Percentiles rank a stretch among this genome's conserved stretches.
Evolutionary conservation across 352 stramenopile genomes (phyloP).

Genomic region (Paralagenidium karlingii): DNA sequence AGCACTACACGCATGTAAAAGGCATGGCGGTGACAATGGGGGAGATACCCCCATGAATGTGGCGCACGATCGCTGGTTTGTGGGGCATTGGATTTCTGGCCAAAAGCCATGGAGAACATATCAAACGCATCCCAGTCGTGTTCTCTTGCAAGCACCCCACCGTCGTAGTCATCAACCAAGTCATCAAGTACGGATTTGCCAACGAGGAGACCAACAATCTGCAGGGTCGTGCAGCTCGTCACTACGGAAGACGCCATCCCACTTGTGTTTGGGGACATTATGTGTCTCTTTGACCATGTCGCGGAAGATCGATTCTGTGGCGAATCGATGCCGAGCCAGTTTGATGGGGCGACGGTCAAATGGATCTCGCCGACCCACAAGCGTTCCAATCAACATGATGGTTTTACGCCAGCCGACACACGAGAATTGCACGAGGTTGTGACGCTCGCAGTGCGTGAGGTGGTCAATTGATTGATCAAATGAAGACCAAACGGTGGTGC

Average conservation of each 20-base stretch:
- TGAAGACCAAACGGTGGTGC: too few species aligned
- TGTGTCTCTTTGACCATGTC: conserved; percentile 72
- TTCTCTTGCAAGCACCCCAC: conserved; percentile 87
- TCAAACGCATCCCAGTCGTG: conserved; percentile 73
- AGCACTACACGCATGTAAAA: too few species aligned
- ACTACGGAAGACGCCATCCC: too few species aligned
- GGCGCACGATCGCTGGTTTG: too few species aligned
- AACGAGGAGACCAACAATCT: conserved; percentile 76
- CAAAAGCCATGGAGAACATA: conserved; percentile 58
- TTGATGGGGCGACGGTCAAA: conserved; percentile 64
- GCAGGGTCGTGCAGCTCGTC: too few species aligned
- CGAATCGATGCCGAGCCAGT: conserved; percentile 51
- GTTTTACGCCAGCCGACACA: conserved; percentile 85
- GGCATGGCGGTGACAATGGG: too few species aligned
- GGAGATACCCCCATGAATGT: too few species aligned
- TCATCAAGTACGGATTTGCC: conserved; percentile 78
- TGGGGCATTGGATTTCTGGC: too few species aligned
- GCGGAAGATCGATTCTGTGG: conserved; percentile 82
- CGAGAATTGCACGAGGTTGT: too few species aligned
- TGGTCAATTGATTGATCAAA: too few species aligned
- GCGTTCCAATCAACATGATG: conserved; percentile 80
- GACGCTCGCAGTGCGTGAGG: too few species aligned
- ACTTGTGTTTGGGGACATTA: conserved; percentile 33
- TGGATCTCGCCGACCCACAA: conserved; percentile 57
- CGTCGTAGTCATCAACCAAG: conserved; percentile 85